Evolutionary conservation across 1,139 yeast genomes (phyloP).

Genomic region (Candida buenavistaensis): DNA sequence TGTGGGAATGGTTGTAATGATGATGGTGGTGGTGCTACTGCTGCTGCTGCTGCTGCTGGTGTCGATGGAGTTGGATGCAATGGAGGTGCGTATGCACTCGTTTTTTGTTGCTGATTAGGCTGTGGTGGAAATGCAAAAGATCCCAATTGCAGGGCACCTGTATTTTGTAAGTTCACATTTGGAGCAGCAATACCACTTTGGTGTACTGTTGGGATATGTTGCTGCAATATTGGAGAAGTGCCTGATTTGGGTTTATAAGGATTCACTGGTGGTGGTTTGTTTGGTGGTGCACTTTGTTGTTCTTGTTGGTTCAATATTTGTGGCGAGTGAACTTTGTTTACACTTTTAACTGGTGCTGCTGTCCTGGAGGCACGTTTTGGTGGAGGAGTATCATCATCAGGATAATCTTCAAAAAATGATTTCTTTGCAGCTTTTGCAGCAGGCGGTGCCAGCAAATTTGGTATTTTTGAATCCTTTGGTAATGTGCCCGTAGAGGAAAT

Average conservation of each 20-base stretch:
- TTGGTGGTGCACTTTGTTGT: slow-evolving; percentile 10
- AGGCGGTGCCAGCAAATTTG: slow-evolving; percentile 9
- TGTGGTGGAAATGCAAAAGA: slow-evolving; percentile 9
- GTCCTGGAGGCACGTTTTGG: slow-evolving; percentile 32
- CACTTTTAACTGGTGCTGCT: slow-evolving; percentile 21
- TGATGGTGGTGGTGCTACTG: slow-evolving; percentile 10
- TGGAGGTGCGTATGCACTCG: slow-evolving; percentile 7
- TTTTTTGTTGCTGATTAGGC: slow-evolving; percentile 2
- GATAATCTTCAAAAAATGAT: slow-evolving; percentile 59
- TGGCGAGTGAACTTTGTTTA: slow-evolving; percentile 15
- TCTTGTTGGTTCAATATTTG: slow-evolving; percentile 5
- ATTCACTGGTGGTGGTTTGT: slow-evolving; percentile 17
- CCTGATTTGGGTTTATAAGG: slow-evolving; percentile 18
- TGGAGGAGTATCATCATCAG: slow-evolving; percentile 28
- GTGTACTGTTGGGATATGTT: slow-evolving; percentile 12
- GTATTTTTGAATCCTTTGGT: slow-evolving; percentile 4
- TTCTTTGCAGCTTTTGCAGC: slow-evolving; percentile 22
- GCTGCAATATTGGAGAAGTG: slow-evolving; percentile 16
- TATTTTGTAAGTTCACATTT: slow-evolving; percentile 15
- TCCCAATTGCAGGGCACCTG: slow-evolving; percentile 8
- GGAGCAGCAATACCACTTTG: slow-evolving; percentile 18
- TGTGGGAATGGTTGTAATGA: slow-evolving; percentile 11
- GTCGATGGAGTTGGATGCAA: slow-evolving; percentile 5
- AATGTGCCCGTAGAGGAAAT: slow-evolving; percentile 15
- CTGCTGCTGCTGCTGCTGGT: slow-evolving; percentile 1